Evolutionary conservation across 2,329 filamentous ascomycete species (phyloP).

Genomic region (Bisporella sp.): DNA sequence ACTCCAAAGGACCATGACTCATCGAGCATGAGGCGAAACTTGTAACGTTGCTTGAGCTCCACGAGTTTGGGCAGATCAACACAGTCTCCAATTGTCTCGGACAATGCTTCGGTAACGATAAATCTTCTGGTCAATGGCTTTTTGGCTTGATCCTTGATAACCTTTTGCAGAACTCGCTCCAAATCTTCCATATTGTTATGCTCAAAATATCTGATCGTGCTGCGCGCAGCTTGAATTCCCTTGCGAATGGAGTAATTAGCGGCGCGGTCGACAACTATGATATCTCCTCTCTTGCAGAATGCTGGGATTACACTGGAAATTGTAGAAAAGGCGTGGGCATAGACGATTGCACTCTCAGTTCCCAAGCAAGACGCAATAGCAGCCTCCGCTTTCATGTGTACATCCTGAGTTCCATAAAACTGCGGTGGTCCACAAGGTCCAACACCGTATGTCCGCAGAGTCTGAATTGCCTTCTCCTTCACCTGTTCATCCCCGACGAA

Average conservation of each 20-base stretch:
- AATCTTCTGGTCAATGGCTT: slow-evolving; percentile 86
- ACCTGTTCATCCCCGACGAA: slow-evolving; percentile 87
- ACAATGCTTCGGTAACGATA: slow-evolving; percentile 91
- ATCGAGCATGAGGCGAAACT: slow-evolving; percentile 94
- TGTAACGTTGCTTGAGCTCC: slow-evolving; percentile 91
- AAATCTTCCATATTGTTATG: slow-evolving; percentile 95
- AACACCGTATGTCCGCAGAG: slow-evolving; percentile 89
- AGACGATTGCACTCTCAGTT: slow-evolving; percentile 84
- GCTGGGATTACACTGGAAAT: slow-evolving; percentile 95
- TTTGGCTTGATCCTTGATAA: slow-evolving; percentile 78
- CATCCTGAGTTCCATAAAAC: slow-evolving; percentile 97
- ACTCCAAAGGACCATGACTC: slow-evolving; percentile 98
- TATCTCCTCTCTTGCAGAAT: slow-evolving; percentile 94
- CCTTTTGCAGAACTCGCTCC: slow-evolving; percentile 74
- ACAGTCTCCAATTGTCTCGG: slow-evolving; percentile 83
- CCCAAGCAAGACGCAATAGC: slow-evolving; percentile 90
- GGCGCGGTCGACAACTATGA: slow-evolving; percentile 91
- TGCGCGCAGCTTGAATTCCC: slow-evolving; percentile 86
- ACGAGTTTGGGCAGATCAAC: slow-evolving; percentile 82
- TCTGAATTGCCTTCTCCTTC: slow-evolving; percentile 92
- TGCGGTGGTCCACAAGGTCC: slow-evolving; percentile 94
- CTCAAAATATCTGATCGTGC: slow-evolving; percentile 87
- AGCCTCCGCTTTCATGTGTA: slow-evolving; percentile 93
- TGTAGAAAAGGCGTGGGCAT: slow-evolving; percentile 92
- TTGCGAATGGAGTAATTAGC: slow-evolving; percentile 93